phyloP scores from a whole-genome alignment of 441 rosid genomes.

The Biscutella laevigata region DNA sequence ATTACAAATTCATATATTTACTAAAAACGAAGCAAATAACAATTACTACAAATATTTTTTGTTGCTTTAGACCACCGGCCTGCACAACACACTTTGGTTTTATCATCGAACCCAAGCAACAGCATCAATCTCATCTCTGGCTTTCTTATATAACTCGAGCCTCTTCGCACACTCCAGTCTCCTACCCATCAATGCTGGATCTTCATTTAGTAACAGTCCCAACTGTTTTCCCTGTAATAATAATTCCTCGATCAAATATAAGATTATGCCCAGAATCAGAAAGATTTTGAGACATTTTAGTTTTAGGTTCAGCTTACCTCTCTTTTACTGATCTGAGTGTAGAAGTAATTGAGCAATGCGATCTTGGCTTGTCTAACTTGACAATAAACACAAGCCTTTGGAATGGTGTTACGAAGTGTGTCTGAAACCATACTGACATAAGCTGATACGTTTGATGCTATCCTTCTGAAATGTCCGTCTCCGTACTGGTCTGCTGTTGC shows the following conservation, averaged over 20 bases:
- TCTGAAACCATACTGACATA: conserved; percentile 72
- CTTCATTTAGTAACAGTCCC: conserved; percentile 65
- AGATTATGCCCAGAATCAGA: background rate
- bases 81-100: background rate
- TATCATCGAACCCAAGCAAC: conserved; percentile 75
- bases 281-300: background rate
- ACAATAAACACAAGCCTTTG: conserved; percentile 78
- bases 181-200: conserved; percentile 85
- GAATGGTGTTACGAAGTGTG: conserved; percentile 59
- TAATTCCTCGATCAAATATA: background rate
- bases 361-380: conserved; percentile 74
- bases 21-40: too few relatives aligned
- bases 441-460: conserved; percentile 64
- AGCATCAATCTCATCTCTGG: conserved; percentile 83
- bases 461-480: conserved; percentile 66
- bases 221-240: conserved; percentile 66
- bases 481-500: conserved; percentile 40
- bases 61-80: too few relatives aligned
- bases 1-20: too few relatives aligned
- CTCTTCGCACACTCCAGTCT: conserved; percentile 70
- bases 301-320: conserved; percentile 37
- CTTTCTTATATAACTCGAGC: conserved; percentile 83
- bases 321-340: conserved; percentile 49
- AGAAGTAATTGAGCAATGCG: conserved; percentile 63
- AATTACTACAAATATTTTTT: too few relatives aligned